Evolutionary conservation across 192 early-diverging fungal genomes (phyloP).

Genomic region (Coemansia erecta): DNA sequence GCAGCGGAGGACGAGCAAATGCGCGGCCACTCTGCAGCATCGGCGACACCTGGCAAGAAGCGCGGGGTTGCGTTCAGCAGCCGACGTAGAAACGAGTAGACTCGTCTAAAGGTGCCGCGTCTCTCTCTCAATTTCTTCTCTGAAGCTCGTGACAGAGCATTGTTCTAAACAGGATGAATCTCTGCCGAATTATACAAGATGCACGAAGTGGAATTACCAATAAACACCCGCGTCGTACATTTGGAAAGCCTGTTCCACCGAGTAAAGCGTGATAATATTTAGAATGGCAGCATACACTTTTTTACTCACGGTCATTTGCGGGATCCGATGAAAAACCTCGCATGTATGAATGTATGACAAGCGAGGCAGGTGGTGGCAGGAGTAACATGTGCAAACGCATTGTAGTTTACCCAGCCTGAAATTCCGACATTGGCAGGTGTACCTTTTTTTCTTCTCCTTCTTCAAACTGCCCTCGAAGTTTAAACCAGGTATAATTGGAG

Average conservation of each 20-base stretch:
- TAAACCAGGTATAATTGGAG: too few species aligned
- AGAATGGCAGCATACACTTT: background rate
- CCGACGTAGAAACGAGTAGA: conserved; percentile 20
- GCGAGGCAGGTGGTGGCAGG: background rate
- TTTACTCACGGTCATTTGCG: conserved; percentile 1
- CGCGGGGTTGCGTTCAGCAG: conserved; percentile 25
- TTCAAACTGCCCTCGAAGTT: too few species aligned
- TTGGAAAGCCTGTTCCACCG: background rate
- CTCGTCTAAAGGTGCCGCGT: background rate
- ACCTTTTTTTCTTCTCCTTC: too few species aligned
- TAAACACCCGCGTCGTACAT: background rate
- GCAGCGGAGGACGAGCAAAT: background rate
- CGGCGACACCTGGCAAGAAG: conserved; percentile 6
- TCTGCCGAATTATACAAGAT: background rate
- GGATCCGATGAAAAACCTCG: background rate
- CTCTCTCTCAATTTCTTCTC: too few species aligned
- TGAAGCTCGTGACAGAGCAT: background rate
- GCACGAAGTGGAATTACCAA: background rate
- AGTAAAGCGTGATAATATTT: too few species aligned
- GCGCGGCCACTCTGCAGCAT: background rate
- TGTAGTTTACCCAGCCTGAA: too few species aligned
- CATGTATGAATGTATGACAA: too few species aligned
- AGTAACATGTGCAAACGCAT: background rate
- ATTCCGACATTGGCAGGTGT: too few species aligned
- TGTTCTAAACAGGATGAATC: background rate